Base-by-base conservation (phyloP, 805 yeast species). In the Zygoascus ofunaensis region DNA sequence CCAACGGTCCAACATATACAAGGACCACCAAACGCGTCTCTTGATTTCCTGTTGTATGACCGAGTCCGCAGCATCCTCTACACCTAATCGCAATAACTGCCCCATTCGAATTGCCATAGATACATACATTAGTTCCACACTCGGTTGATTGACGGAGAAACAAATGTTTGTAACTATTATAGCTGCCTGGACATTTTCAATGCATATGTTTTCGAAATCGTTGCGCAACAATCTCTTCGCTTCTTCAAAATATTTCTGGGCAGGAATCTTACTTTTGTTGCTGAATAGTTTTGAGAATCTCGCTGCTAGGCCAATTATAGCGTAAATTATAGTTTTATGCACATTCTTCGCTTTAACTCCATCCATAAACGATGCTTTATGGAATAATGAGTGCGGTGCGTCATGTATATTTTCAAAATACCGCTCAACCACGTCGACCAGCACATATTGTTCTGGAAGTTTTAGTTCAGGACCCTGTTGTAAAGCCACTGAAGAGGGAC, bases 1-100 rank as follows among this genome's bases (percentile, higher is more conserved):
- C 46, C 46, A 43, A 12, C 49, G 19, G 17, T 43, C 46, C 7
- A 24, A 10, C 46, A 43, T 43, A 20, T 43, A 43, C 26, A 43
- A 24, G 7, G 46, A 43, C 46, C 40, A 34, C 46, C 46, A 43
- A 8, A 21, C 26, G 5, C 46, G n/a, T n/a, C 37, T 42, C 18
- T 43, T 43, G 18, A 34, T 43, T 21, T 43, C 46, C 14, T 37
- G 24, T 12, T 19, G 14, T 15, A 41, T 41, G 14, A n/a, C 15
- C 4, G 32, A 14, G 19, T 43, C 46, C 8, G 12, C 20, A 10
- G 49, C 42, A 8, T 33, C 4, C 12, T 44, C 38, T 17, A 18
- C 45, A 14, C 15, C 22, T 4, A 43, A 35, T 10, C 35, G 21
- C 18, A 43, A 5, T 14, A 43, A n/a, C 38, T 43, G 46, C 5